Percentiles rank a stretch among this genome's conserved stretches.
phyloP scores from a whole-genome alignment of 169 alveolate species.

The Perkinsus chesapeaki region DNA sequence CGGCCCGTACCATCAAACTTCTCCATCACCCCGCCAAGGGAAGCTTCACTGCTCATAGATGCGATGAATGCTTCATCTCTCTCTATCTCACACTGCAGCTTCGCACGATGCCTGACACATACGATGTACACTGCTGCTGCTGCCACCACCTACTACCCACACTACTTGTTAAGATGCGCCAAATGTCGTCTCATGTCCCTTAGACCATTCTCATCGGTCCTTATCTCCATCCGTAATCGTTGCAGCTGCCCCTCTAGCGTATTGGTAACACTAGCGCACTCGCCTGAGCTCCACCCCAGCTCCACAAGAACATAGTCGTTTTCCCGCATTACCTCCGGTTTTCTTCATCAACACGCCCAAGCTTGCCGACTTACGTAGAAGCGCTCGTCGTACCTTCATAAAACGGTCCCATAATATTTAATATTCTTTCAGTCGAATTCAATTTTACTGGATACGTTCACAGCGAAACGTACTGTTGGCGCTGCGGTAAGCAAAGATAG shows the following conservation, averaged over 20 bases:
- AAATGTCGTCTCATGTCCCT: not conserved
- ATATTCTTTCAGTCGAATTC: no score
- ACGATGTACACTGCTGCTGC: not conserved
- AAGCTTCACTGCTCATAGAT: not conserved
- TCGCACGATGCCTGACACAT: not conserved
- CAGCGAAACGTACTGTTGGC: no score
- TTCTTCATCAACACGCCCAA: not conserved
- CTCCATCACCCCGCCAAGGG: not conserved
- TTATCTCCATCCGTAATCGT: not conserved
- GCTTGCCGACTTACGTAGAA: not conserved
- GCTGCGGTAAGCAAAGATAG: no score
- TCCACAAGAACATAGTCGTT: no score
- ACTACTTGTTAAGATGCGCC: not conserved
- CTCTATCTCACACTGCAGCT: not conserved
- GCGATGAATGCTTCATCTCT: not conserved
- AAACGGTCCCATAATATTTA: no score
- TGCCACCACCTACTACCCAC: not conserved
- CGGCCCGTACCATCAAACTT: not conserved
- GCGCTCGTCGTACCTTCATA: not conserved
- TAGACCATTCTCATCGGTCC: not conserved
- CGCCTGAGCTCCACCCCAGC: not conserved
- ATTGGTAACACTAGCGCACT: not conserved
- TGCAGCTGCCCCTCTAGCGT: not conserved
- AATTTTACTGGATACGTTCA: no score
- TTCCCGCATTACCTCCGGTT: not conserved